Conservation (phyloP, 805 yeast species). For the Hanseniaspora occidentalis region DNA sequence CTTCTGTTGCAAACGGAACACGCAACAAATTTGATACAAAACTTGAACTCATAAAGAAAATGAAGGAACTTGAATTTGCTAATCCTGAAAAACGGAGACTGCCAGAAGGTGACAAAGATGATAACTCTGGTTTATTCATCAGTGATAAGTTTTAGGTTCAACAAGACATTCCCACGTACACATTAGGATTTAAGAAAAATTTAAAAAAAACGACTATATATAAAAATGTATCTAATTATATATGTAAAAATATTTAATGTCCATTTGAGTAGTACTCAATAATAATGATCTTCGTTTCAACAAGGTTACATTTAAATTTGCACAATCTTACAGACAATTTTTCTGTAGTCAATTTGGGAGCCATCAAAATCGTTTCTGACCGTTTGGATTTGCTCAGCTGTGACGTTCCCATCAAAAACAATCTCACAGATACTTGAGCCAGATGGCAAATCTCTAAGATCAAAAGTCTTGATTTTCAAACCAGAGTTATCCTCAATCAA, state of each 20-base stretch:
- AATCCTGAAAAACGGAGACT: slow-evolving; percentile 2
- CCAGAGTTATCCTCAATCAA: slow-evolving; percentile 15
- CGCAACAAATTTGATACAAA: slow-evolving; percentile 16
- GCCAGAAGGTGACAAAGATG: background rate
- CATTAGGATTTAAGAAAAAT: no score
- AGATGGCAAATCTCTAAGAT: slow-evolving; percentile 25
- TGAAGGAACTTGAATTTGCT: slow-evolving; percentile 10
- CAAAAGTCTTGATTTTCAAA: slow-evolving; percentile 13
- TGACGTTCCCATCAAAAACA: slow-evolving; percentile 17
- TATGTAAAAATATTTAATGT: no score
- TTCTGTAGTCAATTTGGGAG: slow-evolving; percentile 37
- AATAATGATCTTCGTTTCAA: no score
- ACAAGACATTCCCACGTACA: no score
- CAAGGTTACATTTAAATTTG: background rate
- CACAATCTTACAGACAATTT: slow-evolving; percentile 3
- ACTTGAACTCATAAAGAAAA: slow-evolving; percentile 17
- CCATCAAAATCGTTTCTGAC: slow-evolving; percentile 28
- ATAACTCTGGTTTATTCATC: no score
- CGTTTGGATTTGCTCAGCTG: slow-evolving; percentile 14
- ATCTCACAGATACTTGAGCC: slow-evolving; percentile 31
- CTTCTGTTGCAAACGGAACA: slow-evolving; percentile 15
- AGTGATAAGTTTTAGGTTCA: no score
- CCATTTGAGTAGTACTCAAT: no score
- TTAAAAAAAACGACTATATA: no score
- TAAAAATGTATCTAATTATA: no score